Conservation (phyloP, 306 rosid genomes). For the Hippophae rhamnoides region DNA sequence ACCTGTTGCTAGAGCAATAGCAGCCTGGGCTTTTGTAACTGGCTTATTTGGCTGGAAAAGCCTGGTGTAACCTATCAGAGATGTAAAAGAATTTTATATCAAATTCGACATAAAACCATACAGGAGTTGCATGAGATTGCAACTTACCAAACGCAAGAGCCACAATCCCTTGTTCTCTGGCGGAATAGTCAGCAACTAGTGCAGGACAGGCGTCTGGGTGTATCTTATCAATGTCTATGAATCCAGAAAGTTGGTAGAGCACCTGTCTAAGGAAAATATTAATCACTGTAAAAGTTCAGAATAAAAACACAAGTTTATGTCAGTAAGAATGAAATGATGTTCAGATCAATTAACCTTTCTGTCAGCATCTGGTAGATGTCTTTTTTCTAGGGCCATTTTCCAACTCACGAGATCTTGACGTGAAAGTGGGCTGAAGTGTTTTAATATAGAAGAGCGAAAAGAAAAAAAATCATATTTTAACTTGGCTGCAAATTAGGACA, state of each 20-base stretch:
- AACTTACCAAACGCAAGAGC: constrained; percentile 88
- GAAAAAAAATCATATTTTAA: constrained; percentile 5
- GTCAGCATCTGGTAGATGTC: constrained; percentile 87
- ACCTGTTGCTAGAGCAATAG: constrained; percentile 93
- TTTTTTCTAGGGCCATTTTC: constrained; percentile 91
- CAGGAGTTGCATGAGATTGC: not conserved
- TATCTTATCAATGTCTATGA: constrained; percentile 79
- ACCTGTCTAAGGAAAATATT: constrained; percentile 43
- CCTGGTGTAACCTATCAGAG: constrained; percentile 66
- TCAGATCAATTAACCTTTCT: constrained; percentile 52
- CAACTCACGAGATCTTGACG: constrained; percentile 98
- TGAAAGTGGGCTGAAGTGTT: constrained; percentile 65
- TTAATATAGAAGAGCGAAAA: constrained; percentile 18
- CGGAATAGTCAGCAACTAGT: constrained; percentile 78
- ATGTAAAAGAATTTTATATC: not conserved
- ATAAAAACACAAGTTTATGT: constrained; percentile 18
- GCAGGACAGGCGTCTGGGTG: constrained; percentile 98
- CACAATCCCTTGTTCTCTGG: constrained; percentile 86
- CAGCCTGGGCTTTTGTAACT: constrained; percentile 95
- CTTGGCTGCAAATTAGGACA: constrained; percentile 12
- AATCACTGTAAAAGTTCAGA: constrained; percentile 17
- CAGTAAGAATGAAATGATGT: constrained; percentile 16
- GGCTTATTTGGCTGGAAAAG: constrained; percentile 91
- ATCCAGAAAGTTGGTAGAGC: constrained; percentile 72
- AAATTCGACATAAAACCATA: constrained; percentile 4